Evolutionary conservation across 192 early-diverging fungal species (phyloP).

Genomic region (Linnemannia hyalina): DNA sequence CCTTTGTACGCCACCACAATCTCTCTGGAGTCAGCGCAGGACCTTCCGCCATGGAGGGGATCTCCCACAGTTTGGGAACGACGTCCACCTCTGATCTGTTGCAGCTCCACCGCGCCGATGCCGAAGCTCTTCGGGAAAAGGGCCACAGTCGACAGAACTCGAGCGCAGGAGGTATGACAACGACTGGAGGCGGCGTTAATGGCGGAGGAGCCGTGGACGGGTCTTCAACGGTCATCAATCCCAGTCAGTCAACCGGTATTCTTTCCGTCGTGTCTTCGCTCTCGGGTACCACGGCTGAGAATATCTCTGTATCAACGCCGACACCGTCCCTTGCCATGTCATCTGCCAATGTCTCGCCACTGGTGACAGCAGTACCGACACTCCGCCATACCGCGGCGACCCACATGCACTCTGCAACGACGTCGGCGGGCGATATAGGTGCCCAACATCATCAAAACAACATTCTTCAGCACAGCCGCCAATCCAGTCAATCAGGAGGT

Average conservation of each 20-base stretch:
- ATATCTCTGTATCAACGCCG: slow-evolving; percentile 8
- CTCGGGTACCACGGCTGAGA: background rate
- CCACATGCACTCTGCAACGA: slow-evolving; percentile 13
- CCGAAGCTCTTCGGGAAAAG: slow-evolving; percentile 11
- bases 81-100: slow-evolving; percentile 23
- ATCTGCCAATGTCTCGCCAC: slow-evolving; percentile 16
- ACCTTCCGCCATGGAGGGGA: slow-evolving; percentile 28
- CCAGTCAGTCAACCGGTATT: slow-evolving; percentile 24
- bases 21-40: background rate
- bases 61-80: slow-evolving; percentile 8
- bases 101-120: slow-evolving; percentile 31
- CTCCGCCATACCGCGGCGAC: slow-evolving; percentile 15
- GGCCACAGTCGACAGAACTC: slow-evolving; percentile 42
- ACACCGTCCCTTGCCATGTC: slow-evolving; percentile 20
- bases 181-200: background rate
- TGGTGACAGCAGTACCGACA: slow-evolving; percentile 31
- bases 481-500: slow-evolving; percentile 28
- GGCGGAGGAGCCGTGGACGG: slow-evolving; percentile 3
- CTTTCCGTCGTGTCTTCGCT: slow-evolving; percentile 17
- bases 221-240: background rate
- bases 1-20: slow-evolving; percentile 20
- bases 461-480: slow-evolving; percentile 32
- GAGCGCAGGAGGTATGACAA: background rate
- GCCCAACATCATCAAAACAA: slow-evolving; percentile 24
- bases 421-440: slow-evolving; percentile 8